Evolutionary conservation across 1,284 basidiomycete species (phyloP), one percentile per base, ranked within the genome.

Genomic region (Trichosporon ovoides): DNA sequence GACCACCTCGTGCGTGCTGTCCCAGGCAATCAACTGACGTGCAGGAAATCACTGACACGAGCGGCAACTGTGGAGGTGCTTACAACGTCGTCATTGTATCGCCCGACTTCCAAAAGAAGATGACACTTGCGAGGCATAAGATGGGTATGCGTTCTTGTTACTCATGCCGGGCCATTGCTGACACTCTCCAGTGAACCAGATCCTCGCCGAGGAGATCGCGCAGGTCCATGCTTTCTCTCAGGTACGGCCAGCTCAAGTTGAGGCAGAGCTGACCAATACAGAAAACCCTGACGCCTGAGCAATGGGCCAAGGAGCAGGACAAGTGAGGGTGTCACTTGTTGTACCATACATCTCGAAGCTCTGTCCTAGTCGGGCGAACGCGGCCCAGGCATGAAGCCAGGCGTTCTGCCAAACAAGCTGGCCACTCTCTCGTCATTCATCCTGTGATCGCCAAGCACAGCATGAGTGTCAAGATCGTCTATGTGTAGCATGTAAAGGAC

Each of bases 11-110:
- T 48, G 22, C 22, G 33, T 36, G 13, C 9, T 2, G 36, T 10
- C 18, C 34, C 2, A 38, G 24, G 11, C 36, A 9, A 16, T 16
- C 14, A 13, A 37, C 60, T 59, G 37, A 62, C 56, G 20, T 22
- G 2, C 54, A 64, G 63, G 63, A 64, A 31, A 64, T 64, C 33
- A 54, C 52, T 22, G 63, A 64, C 63, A 77, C 75, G 0, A 77
- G 75, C 3, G 76, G 74, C 20, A 77, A 77, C 57, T 77, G 76
- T 64, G 76, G 76, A 14, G 71, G 69, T n/a, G 74, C 74, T 5
- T 77, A 70, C 51, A 71, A 73, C 5, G 65, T 76, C 33, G 69
- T 68, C 7, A 68, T 77, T 35, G 76, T 77, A 6, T 76, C 76
- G 20, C 68, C 71, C 7, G 70, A 70, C 58, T 77, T 77, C 59